Conservation (phyloP, 306 rosid genomes). For the Pyrus pyrifolia region DNA sequence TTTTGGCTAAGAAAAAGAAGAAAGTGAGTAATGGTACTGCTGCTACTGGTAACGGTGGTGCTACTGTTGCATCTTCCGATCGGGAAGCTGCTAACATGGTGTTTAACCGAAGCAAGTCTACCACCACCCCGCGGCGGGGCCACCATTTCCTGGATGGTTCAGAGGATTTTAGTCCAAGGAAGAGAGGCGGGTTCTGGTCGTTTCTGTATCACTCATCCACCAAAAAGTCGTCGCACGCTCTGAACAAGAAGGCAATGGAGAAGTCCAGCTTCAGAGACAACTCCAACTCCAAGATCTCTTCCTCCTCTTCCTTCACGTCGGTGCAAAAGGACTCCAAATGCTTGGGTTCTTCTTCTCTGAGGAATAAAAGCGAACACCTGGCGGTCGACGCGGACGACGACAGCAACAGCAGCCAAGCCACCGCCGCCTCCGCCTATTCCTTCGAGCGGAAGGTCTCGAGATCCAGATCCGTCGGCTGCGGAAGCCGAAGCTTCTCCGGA, state of each 20-base stretch:
- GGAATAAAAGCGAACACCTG: constrained; percentile 4
- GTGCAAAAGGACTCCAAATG: background rate
- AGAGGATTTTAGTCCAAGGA: constrained; percentile 50
- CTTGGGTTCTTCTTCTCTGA: constrained; percentile 3
- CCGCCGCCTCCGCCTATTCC: constrained; percentile 52
- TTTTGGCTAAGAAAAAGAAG: constrained; percentile 61
- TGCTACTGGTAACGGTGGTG: background rate
- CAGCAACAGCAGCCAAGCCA: constrained; percentile 33
- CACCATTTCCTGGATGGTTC: constrained; percentile 15
- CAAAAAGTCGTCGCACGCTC: constrained; percentile 7
- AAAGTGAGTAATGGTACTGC: constrained; percentile 11
- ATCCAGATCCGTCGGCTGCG: constrained; percentile 97
- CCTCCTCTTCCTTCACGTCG: constrained; percentile 1
- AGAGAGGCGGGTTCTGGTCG: constrained; percentile 77
- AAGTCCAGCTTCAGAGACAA: constrained; percentile 9
- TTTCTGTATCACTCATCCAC: constrained; percentile 56
- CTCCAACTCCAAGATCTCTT: constrained; percentile 18
- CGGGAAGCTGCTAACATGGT: constrained; percentile 24
- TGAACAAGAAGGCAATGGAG: constrained; percentile 13
- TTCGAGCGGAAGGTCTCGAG: constrained; percentile 85
- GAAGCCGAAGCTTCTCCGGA: constrained; percentile 91
- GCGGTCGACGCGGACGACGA: constrained; percentile 25
- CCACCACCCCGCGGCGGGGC: constrained; percentile 49
- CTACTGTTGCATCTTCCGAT: constrained; percentile 5
- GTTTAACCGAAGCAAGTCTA: constrained; percentile 80